Evolutionary conservation across 2,329 filamentous ascomycete genomes (phyloP).

Genomic region (Claviceps sorghi): DNA sequence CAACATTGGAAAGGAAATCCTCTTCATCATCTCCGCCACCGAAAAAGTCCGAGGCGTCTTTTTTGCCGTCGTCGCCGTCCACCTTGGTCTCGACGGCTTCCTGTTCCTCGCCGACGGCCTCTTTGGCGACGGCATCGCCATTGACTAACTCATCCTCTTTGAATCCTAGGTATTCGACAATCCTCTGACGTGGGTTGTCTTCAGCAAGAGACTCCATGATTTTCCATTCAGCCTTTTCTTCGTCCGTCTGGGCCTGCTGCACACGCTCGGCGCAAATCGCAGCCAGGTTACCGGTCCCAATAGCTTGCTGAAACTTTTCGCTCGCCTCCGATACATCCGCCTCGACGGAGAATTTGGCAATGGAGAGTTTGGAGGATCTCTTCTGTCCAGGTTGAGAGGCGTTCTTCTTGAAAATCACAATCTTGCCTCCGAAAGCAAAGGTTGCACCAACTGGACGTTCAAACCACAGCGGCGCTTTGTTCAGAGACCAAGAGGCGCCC

Average conservation of each 20-base stretch:
- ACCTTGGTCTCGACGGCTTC: conserved; percentile 18
- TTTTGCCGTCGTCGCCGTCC: conserved; percentile 31
- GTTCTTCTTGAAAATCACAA: conserved; percentile 57
- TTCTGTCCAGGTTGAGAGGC: conserved; percentile 47
- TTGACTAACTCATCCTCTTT: conserved; percentile 41
- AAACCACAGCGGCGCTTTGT: conserved; percentile 79
- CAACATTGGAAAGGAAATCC: conserved; percentile 72
- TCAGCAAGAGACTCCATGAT: conserved; percentile 82
- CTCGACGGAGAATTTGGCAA: conserved; percentile 81
- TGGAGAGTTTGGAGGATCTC: conserved; percentile 60
- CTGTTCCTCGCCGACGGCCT: conserved; percentile 12
- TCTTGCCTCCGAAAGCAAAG: conserved; percentile 90
- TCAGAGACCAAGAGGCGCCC: conserved; percentile 73
- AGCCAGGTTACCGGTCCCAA: conserved; percentile 63
- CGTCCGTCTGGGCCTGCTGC: conserved; percentile 60
- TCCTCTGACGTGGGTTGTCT: conserved; percentile 69
- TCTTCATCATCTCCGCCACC: conserved; percentile 51
- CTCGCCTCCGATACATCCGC: conserved; percentile 71
- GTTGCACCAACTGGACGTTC: conserved; percentile 72
- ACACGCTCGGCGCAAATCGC: conserved; percentile 70
- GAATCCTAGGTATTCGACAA: conserved; percentile 86
- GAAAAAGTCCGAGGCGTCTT: conserved; percentile 66
- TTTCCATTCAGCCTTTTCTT: conserved; percentile 92
- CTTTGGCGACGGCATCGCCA: conserved; percentile 27
- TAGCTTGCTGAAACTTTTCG: conserved; percentile 70